Evolutionary conservation across 768 basidiomycete genomes (phyloP), one percentile per base, ranked within the genome.

Genomic region (Leccinum obscurum): DNA sequence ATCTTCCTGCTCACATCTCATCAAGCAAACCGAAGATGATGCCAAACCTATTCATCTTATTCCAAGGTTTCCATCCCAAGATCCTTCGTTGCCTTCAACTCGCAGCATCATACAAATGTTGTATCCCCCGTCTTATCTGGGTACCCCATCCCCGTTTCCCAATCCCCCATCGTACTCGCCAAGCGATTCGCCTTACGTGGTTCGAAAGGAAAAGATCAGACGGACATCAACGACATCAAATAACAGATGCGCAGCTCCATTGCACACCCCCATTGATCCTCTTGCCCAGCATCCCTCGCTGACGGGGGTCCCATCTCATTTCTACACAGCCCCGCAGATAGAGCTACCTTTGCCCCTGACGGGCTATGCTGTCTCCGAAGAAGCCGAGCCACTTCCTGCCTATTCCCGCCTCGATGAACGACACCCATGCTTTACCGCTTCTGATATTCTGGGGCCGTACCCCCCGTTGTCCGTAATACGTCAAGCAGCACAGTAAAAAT

Each of bases 331-430:
- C 9, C 15, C 26, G 8, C 26, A 26, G 15, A 48, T 37, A 6
- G 59, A 65, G 39, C 53, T 44, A 2, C 57, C 9, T 22, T 34
- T 22, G 39, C 52, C 53, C 4, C 8, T 55, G 7, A 5, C 9
- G 17, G 22, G 24, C 24, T 32, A 20, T 9, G 55, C 54, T 24
- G 20, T 41, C 6, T 50, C 13, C 32, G 63, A 65, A 50, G 65
- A 62, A 13, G 24, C 15, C 24, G 67, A 62, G 30, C 44, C 55
- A 10, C 62, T 58, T 3, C 75, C 75, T 39, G 39, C 61, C 26
- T 75, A 76, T 60, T 68, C 70, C 0, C 71, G 64, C 34, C 68
- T 72, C 26, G 75, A 75, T 44, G 55, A 66, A 7, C 62, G 58
- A 28, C 67, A 57, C 10, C 62, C 63, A 7, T 61, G 56, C 26